Conservation (phyloP, 306 rosid species). For the Lablab purpureus region DNA sequence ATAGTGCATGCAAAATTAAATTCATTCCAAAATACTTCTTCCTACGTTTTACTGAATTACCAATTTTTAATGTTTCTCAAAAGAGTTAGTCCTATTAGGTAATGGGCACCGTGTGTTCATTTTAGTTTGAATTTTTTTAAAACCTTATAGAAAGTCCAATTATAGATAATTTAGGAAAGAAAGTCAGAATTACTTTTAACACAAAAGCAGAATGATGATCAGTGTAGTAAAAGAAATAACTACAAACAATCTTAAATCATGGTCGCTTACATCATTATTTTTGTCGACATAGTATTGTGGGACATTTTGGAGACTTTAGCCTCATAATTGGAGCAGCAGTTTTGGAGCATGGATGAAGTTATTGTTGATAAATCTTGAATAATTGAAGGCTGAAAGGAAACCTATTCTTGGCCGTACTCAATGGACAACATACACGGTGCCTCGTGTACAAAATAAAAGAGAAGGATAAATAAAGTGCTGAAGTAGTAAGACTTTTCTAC, state of each 20-base stretch:
- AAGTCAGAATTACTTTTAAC: too few relatives aligned
- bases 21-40: too few relatives aligned
- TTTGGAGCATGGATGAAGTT: neutral
- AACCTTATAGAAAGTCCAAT: too few relatives aligned
- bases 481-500: neutral
- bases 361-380: conserved; percentile 9
- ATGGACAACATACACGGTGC: conserved; percentile 34
- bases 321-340: neutral
- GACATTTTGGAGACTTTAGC: neutral
- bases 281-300: neutral
- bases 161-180: too few relatives aligned
- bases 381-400: conserved; percentile 48
- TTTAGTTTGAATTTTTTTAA: too few relatives aligned
- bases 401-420: conserved; percentile 63
- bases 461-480: conserved; percentile 12
- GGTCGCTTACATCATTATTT: neutral
- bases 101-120: too few relatives aligned
- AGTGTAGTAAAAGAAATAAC: neutral
- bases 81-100: too few relatives aligned
- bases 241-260: neutral
- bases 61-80: too few relatives aligned
- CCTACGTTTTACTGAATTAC: too few relatives aligned
- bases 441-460: conserved; percentile 31
- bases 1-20: too few relatives aligned
- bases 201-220: neutral